phyloP scores from a whole-genome alignment of 2,329 filamentous ascomycete species.

The Aureobasidium namibiae region DNA sequence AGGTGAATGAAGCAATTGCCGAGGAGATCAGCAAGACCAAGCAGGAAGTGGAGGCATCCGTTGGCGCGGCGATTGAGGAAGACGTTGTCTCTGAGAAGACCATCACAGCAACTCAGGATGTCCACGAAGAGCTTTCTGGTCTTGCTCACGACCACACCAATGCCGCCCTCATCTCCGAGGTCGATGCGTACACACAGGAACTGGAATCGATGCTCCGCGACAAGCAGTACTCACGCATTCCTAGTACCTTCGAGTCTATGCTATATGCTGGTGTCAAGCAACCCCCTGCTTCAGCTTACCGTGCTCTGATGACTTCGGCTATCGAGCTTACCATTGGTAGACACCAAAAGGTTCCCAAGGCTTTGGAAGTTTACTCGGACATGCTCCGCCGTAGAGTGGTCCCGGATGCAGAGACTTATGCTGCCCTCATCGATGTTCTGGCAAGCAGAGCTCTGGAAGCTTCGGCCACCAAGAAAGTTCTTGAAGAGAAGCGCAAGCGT shows the following conservation, averaged over 20 bases:
- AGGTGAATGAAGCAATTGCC: slow-evolving; percentile 77
- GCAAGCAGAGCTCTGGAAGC: slow-evolving; percentile 75
- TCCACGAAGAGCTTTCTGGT: not conserved
- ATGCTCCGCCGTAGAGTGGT: slow-evolving; percentile 82
- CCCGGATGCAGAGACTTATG: slow-evolving; percentile 79
- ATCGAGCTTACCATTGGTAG: slow-evolving; percentile 72
- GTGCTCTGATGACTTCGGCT: slow-evolving; percentile 76
- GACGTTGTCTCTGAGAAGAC: slow-evolving; percentile 8
- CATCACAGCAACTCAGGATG: not conserved
- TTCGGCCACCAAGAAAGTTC: slow-evolving; percentile 57
- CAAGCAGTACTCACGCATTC: slow-evolving; percentile 77
- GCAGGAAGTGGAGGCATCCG: slow-evolving; percentile 36
- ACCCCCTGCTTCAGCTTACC: slow-evolving; percentile 82
- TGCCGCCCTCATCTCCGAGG: slow-evolving; percentile 35
- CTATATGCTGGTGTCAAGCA: slow-evolving; percentile 69
- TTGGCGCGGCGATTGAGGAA: slow-evolving; percentile 3
- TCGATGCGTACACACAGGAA: slow-evolving; percentile 68
- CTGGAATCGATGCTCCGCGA: slow-evolving; percentile 64
- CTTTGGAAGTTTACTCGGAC: slow-evolving; percentile 88
- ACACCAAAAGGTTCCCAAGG: slow-evolving; percentile 80
- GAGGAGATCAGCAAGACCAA: slow-evolving; percentile 62
- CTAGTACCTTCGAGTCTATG: slow-evolving; percentile 83
- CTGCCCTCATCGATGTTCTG: slow-evolving; percentile 75
- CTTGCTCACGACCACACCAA: not conserved
- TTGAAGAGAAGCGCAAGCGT: slow-evolving; percentile 75